Evolutionary conservation across 495 filamentous ascomycete genomes (phyloP), one percentile per base, ranked within the genome.

Genomic region (Bryoglossum gracile): DNA sequence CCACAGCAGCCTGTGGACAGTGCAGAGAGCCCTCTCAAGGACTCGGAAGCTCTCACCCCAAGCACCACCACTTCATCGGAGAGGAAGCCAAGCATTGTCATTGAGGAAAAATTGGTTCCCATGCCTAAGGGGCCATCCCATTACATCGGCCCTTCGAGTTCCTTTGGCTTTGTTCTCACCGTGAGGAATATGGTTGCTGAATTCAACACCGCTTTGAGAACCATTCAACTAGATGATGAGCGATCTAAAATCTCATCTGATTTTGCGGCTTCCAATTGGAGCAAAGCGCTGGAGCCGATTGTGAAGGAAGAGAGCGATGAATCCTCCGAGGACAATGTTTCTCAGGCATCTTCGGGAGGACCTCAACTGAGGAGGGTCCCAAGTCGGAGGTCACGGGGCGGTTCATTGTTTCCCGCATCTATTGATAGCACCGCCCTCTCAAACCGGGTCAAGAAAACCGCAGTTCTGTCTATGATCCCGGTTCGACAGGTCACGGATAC

Each of bases 401-500:
- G 50, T n/a, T 41, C 44, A 13, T 28, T 47, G 9, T 50, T 51
- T 8, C 33, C 34, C 18, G 25, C 18, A 1, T 45, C 51, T 4
- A 16, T 26, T n/a, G 43, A 53, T 13, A 44, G 28, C 10, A 48
- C 24, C 3, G n/a, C 50, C 4, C 10, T 46, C 9, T 24, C 49
- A 10, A 41, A 22, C n/a, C 26, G 48, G 18, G 21, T 46, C 9
- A 59, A 44, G 23, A 52, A 42, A 22, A 32, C 47, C 8, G 50
- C 53, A 1, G 53, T 62, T 0, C 53, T 61, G 3, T 40, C 44
- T 17, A 43, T 64, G 8, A 49, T 68, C 3, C 65, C 65, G 9
- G 10, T 51, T 22, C 54, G 54, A 13, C 52, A 64, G 4, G 57
- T 53, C 23, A 53, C 65, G 13, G 69, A 72, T 40, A 50, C 59